Evolutionary conservation across 2,329 filamentous ascomycete species (phyloP), one percentile per base, ranked within the genome.

Genomic region (Hymenoscyphus repandus): DNA sequence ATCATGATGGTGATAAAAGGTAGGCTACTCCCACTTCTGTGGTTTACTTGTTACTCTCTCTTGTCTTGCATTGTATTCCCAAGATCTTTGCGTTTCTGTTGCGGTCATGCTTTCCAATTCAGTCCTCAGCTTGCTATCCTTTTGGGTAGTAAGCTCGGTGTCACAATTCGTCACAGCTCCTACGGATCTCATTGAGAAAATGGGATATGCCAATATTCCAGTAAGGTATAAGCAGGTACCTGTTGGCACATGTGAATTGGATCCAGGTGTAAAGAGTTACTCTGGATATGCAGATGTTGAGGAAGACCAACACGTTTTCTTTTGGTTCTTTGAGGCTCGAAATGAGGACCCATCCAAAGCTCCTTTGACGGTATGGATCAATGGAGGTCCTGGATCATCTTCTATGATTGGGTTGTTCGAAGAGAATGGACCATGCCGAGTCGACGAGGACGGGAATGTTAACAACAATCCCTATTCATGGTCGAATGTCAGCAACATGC

Each of bases 391-490:
- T 0, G 83, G 83, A 3, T 74, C 73, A 40, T 82, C 77, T 60
- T 83, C 79, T 48, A 74, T 86, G 72, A 74, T 80, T 52, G 82
- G 82, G 18, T 70, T 86, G 56, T 85, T 85, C 58, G 69, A 72
- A 15, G 81, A 83, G 57, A 70, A 75, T 41, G 82, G 82, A 5
- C 74, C 73, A 30, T 80, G 72, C 46, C 45, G 56, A 5, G 49
- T 65, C 20, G 62, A 62, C 57, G 64, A 72, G 49, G 63, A 78
- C 33, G 61, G 62, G 6, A 58, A 59, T 77, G 58, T 62, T 22
- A 52, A 54, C 34, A 54, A 52, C 3, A 65, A 65, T 50, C 60
- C 80, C 41, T 86, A 80, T 74, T 78, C 79, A 7, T 86, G 82
- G 82, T 80, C 84, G 58, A 74, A 73, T 49, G 71, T 70, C 46